These are phyloP conservation scores for Pulveroboletus sp. DNA, from an alignment of 768 basidiomycete genomes.

Conservation along the genomic window DNA sequence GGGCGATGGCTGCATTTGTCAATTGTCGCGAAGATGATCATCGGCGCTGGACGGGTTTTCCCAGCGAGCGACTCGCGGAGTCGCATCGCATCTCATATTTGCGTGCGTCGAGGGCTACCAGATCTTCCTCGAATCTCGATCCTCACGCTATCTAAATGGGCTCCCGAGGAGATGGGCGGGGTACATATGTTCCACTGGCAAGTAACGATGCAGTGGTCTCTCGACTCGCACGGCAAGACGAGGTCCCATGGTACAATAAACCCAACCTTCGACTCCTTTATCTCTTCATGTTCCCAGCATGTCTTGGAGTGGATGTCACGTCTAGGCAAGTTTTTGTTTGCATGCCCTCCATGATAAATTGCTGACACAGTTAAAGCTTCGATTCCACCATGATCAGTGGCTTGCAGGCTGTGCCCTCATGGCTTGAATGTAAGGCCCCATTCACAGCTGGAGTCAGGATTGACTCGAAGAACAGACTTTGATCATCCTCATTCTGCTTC, in stretches of 20 bases:
- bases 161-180: neutral
- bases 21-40: too few relatives aligned
- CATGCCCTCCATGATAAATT: neutral
- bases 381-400: constrained; percentile 32
- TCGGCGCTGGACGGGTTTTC: too few relatives aligned
- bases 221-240: constrained; percentile 35
- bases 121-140: too few relatives aligned
- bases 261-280: constrained; percentile 54
- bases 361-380: constrained; percentile 4
- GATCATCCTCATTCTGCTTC: neutral
- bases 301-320: constrained; percentile 15
- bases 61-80: too few relatives aligned
- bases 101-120: too few relatives aligned
- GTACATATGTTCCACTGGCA: neutral
- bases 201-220: constrained; percentile 10
- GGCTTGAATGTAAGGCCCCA: neutral
- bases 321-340: constrained; percentile 1
- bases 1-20: too few relatives aligned
- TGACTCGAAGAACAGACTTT: neutral
- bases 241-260: constrained; percentile 57
- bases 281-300: constrained; percentile 46
- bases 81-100: too few relatives aligned
- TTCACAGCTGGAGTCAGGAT: neutral
- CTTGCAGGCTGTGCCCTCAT: neutral
- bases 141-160: neutral